Evolutionary conservation across 2,329 filamentous ascomycete genomes (phyloP), one percentile per base, ranked within the genome.

Genomic region (Hawksworthiomyces lignivorus): DNA sequence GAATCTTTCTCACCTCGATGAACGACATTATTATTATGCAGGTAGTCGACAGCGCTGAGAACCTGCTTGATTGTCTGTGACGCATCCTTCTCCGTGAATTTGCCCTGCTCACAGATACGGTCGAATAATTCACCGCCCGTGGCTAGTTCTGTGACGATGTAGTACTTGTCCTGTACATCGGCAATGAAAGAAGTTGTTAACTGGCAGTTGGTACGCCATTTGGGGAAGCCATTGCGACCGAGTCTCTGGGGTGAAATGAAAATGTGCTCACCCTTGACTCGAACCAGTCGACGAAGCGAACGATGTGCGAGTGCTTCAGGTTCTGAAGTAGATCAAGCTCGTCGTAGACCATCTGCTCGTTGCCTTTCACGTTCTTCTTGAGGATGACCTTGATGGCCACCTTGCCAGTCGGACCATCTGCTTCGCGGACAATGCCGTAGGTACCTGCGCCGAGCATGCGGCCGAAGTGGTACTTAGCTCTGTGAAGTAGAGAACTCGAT

Each of bases 291-390:
- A 92, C 84, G 60, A 98, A 98, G 54, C 83, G 82, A 67, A 98
- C 92, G 61, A 98, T 98, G 65, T 97, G 87, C 40, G 87, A 85
- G 62, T 98, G 92, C 59, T 88, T 77, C 59, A 98, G 78, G 45
- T 79, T 78, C 67, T 96, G 88, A 50, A 98, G 75, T 80, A 98
- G 88, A 52, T 88, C 77, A 55, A 98, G 74, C 69, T 98, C 92
- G 62, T 98, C 92, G 62, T 94, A 92, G 30, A 98, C 92, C 92
- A 98, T 98, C 62, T 84, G 80, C 71, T 98, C 92, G 56, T 97
- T 97, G 51, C 89, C 90, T 63, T 89, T 94, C 61, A 98, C 90
- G 65, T 95, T 97, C 72, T 95, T 96, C 77, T 98, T 98, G 58
- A 97, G 72, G 63, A 98, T 98, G 62, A 98, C 97, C 75, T 98